Conservation (phyloP, 768 basidiomycete genomes). For the Suillus spraguei region DNA sequence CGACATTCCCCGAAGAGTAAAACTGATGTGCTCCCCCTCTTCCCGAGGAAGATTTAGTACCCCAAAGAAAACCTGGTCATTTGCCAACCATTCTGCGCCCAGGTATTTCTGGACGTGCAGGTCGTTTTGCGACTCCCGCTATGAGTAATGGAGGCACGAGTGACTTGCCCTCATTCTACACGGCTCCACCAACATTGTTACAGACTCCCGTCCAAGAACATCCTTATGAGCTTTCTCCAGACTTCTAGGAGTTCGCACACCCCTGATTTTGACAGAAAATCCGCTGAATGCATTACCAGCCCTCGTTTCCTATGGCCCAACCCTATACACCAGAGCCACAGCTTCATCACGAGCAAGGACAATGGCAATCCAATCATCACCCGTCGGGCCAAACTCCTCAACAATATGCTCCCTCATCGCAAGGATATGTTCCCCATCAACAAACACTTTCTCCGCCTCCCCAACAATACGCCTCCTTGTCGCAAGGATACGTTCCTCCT, state of each 20-base stretch:
- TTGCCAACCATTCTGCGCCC: constrained; percentile 49
- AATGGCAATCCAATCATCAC: constrained; percentile 2
- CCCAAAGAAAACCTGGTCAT: constrained; percentile 21
- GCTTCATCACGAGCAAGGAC: constrained; percentile 9
- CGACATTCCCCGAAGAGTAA: constrained; percentile 18
- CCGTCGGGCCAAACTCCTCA: constrained; percentile 20
- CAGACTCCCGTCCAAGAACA: constrained; percentile 14
- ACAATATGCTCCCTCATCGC: constrained; percentile 12
- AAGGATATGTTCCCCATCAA: constrained; percentile 7
- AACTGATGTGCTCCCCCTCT: constrained; percentile 41
- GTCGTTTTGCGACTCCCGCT: constrained; percentile 18
- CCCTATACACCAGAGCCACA: constrained; percentile 14
- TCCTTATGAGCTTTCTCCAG: constrained; percentile 9
- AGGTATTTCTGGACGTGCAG: constrained; percentile 28
- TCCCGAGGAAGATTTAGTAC: constrained; percentile 28
- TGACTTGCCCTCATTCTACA: constrained; percentile 19
- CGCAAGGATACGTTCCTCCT: constrained; percentile 8
- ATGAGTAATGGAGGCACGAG: constrained; percentile 15
- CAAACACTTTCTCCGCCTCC: constrained; percentile 7
- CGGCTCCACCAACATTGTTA: constrained; percentile 11
- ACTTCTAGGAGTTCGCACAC: constrained; percentile 15
- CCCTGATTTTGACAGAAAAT: constrained; percentile 22
- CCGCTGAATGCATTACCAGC: constrained; percentile 12
- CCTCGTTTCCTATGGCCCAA: constrained; percentile 13
- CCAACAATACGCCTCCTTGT: constrained; percentile 15